Conservation (phyloP, 2,329 filamentous ascomycete genomes). For the Cordyceps tenuipes region DNA sequence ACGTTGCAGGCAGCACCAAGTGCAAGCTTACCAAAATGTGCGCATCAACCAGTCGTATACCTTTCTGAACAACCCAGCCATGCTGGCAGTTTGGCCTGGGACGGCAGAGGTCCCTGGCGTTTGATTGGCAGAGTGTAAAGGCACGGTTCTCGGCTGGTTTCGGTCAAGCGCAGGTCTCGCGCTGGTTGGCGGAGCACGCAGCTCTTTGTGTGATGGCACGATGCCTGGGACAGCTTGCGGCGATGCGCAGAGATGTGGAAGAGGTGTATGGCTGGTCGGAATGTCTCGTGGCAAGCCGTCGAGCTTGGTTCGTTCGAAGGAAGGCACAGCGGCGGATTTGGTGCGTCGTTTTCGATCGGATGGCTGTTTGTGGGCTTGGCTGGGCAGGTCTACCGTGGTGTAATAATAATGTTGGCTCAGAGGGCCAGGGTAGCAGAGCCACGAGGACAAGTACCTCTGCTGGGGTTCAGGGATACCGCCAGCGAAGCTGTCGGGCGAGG, state of each 20-base stretch:
- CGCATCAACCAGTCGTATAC: constrained; percentile 98
- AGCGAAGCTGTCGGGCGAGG: background rate
- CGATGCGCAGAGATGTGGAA: background rate
- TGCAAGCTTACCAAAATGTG: constrained; percentile 76
- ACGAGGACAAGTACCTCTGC: background rate
- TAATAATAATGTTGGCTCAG: background rate
- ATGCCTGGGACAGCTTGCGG: background rate
- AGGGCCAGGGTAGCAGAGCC: background rate
- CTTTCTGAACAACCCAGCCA: constrained; percentile 87
- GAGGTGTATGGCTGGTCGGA: background rate
- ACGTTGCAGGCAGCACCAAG: background rate
- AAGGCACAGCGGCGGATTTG: background rate
- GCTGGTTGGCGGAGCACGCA: background rate
- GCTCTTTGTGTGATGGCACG: background rate
- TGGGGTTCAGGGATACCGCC: background rate
- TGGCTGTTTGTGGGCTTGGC: constrained; percentile 1
- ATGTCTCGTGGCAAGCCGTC: background rate
- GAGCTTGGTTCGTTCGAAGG: background rate
- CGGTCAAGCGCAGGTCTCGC: background rate
- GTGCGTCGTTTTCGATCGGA: constrained; percentile 5
- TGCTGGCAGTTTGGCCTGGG: constrained; percentile 31
- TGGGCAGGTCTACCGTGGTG: background rate
- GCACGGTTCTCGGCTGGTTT: background rate
- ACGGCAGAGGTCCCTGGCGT: background rate
- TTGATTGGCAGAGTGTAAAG: background rate